phyloP scores from a whole-genome alignment of 2,329 filamentous ascomycete genomes.

The Fusarium armeniacum region DNA sequence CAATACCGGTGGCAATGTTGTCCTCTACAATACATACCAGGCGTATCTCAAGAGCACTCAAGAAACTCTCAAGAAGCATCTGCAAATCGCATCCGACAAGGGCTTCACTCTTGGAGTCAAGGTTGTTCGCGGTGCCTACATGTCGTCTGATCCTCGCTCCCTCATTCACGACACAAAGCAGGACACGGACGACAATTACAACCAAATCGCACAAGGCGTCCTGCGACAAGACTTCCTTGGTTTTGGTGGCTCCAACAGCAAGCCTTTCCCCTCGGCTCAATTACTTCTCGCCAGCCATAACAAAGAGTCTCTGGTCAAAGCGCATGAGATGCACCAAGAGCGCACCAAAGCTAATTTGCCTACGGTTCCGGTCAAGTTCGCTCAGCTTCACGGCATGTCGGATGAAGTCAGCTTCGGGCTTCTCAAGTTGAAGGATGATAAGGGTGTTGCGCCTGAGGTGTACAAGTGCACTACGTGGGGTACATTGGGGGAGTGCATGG shows the following conservation, averaged over 20 bases:
- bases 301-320: slow-evolving; percentile 56
- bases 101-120: slow-evolving; percentile 69
- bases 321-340: slow-evolving; percentile 60
- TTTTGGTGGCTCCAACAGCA: slow-evolving; percentile 58
- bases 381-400: slow-evolving; percentile 70
- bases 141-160: slow-evolving; percentile 62
- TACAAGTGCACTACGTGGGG: slow-evolving; percentile 61
- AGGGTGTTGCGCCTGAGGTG: slow-evolving; percentile 49
- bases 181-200: slow-evolving; percentile 66
- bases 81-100: slow-evolving; percentile 60
- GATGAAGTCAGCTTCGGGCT: slow-evolving; percentile 68
- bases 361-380: slow-evolving; percentile 60
- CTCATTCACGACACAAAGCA: slow-evolving; percentile 68
- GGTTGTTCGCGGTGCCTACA: slow-evolving; percentile 69
- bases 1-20: slow-evolving; percentile 56
- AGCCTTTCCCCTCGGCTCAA: slow-evolving; percentile 60
- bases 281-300: slow-evolving; percentile 70
- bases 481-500: slow-evolving; percentile 56
- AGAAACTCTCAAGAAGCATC: slow-evolving; percentile 59
- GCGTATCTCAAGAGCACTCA: slow-evolving; percentile 67
- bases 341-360: slow-evolving; percentile 55
- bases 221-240: slow-evolving; percentile 58
- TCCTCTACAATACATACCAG: slow-evolving; percentile 68
- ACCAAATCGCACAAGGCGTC: slow-evolving; percentile 62
- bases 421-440: slow-evolving; percentile 55